phyloP scores from a whole-genome alignment of 2,329 filamentous ascomycete species.

The Zasmidium citrigriseum region DNA sequence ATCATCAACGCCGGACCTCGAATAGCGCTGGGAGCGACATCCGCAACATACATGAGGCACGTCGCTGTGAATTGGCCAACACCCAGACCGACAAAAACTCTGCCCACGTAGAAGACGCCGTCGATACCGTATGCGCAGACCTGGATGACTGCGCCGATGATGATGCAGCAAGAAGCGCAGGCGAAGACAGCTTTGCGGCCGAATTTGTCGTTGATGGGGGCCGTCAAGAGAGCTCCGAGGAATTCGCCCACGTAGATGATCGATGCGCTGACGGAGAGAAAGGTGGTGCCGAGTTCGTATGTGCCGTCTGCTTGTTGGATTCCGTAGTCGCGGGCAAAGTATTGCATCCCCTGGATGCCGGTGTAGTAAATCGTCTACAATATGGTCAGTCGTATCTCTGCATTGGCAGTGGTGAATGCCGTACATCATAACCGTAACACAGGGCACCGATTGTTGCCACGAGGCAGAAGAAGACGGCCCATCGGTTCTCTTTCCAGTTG shows the following conservation, averaged over 20 bases:
- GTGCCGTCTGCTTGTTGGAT: conserved; percentile 14
- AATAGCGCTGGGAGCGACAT: conserved; percentile 23
- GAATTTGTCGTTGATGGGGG: conserved; percentile 25
- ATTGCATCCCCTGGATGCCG: conserved; percentile 23
- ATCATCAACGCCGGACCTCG: conserved; percentile 23
- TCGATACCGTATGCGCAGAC: conserved; percentile 23
- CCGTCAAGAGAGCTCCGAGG: conserved; percentile 19
- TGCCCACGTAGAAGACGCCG: conserved; percentile 23
- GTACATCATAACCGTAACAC: conserved; percentile 25
- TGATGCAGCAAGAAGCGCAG: conserved; percentile 20
- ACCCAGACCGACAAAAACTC: conserved; percentile 22
- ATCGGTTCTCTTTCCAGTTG: conserved; percentile 22
- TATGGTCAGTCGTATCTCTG: conserved; percentile 2
- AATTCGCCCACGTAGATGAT: conserved; percentile 28
- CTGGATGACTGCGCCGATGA: conserved; percentile 21
- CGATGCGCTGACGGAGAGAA: conserved; percentile 22
- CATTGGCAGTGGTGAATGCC: neutral
- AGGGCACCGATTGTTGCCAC: conserved; percentile 24
- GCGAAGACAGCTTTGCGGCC: conserved; percentile 23
- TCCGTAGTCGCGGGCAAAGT: conserved; percentile 23
- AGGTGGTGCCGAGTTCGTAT: conserved; percentile 19
- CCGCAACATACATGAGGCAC: conserved; percentile 23
- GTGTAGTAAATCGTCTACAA: conserved; percentile 23
- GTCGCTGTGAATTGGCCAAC: conserved; percentile 25
- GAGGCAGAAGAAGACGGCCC: conserved; percentile 24